Percentiles rank a stretch among this genome's conserved stretches.
Evolutionary conservation across 306 rosid genomes (phyloP).

Genomic region (Lathyrus aphaca): DNA sequence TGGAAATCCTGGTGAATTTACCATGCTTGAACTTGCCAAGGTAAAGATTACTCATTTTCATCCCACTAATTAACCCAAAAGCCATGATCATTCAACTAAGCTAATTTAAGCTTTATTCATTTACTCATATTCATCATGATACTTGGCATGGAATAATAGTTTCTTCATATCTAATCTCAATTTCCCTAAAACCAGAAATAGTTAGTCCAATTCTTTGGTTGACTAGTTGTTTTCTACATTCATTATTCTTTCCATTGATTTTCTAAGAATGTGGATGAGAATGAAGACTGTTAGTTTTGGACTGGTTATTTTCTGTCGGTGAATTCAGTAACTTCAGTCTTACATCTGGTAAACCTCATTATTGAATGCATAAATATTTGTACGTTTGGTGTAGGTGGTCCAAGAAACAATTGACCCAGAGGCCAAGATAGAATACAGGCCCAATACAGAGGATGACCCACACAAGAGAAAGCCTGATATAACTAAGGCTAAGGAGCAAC

Average conservation of each 20-base stretch:
- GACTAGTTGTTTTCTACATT: not conserved
- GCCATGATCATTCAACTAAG: constrained; percentile 13
- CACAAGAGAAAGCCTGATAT: constrained; percentile 98
- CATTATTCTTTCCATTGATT: constrained; percentile 6
- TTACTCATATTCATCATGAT: not conserved
- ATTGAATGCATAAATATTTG: constrained; percentile 27
- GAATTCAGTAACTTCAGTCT: constrained; percentile 10
- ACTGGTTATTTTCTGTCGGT: constrained; percentile 35
- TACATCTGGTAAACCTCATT: constrained; percentile 11
- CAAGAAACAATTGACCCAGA: constrained; percentile 96
- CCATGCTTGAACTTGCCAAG: constrained; percentile 99
- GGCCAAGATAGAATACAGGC: constrained; percentile 84
- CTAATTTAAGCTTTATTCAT: not conserved
- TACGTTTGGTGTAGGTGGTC: constrained; percentile 70
- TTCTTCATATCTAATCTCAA: not conserved
- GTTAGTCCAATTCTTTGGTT: constrained; percentile 6
- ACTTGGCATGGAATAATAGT: not conserved
- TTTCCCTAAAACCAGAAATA: not conserved
- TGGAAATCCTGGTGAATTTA: constrained; percentile 98
- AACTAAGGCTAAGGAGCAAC: constrained; percentile 73
- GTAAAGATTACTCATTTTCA: constrained; percentile 45
- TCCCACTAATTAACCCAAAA: not conserved
- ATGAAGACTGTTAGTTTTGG: constrained; percentile 23
- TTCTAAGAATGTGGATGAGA: not conserved
- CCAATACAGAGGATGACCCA: constrained; percentile 96